phyloP scores from a whole-genome alignment of 805 yeast genomes.

The Komagataella ulmi region DNA sequence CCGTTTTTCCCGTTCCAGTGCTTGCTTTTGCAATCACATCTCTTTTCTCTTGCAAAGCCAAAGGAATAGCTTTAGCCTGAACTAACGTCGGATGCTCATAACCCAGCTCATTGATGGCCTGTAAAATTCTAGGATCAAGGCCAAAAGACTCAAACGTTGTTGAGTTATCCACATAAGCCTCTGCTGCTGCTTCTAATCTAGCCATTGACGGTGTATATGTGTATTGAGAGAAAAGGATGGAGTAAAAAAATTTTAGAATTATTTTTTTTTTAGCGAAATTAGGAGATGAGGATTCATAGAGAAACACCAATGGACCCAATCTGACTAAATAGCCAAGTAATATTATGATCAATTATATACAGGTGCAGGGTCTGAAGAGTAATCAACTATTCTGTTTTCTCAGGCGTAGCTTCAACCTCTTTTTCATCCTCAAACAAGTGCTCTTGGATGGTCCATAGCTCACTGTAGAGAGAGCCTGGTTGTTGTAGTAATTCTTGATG shows the following conservation, averaged over 20 bases:
- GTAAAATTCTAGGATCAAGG: conserved; percentile 71
- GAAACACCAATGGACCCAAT: neutral
- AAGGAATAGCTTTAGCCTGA: conserved; percentile 83
- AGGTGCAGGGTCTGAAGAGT: neutral
- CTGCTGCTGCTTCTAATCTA: conserved; percentile 33
- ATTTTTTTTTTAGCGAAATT: neutral
- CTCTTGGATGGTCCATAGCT: conserved; percentile 90
- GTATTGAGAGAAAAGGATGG: neutral
- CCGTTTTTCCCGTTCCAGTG: conserved; percentile 94
- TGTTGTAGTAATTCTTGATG: conserved; percentile 48
- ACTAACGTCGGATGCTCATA: conserved; percentile 81
- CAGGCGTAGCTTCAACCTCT: conserved; percentile 16
- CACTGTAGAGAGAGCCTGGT: conserved; percentile 53
- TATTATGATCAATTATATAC: neutral
- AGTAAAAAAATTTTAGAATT: neutral
- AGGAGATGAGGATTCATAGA: neutral
- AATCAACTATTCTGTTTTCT: neutral
- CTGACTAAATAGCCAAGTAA: neutral
- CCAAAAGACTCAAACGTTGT: conserved; percentile 63
- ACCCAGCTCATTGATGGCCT: conserved; percentile 72
- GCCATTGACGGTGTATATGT: conserved; percentile 7
- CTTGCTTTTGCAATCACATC: conserved; percentile 90
- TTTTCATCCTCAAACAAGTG: conserved; percentile 39
- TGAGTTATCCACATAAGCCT: conserved; percentile 59
- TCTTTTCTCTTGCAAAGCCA: conserved; percentile 80